Evolutionary conservation across 1,284 basidiomycete genomes (phyloP).

Genomic region (Sanguinoderma infundibulare): DNA sequence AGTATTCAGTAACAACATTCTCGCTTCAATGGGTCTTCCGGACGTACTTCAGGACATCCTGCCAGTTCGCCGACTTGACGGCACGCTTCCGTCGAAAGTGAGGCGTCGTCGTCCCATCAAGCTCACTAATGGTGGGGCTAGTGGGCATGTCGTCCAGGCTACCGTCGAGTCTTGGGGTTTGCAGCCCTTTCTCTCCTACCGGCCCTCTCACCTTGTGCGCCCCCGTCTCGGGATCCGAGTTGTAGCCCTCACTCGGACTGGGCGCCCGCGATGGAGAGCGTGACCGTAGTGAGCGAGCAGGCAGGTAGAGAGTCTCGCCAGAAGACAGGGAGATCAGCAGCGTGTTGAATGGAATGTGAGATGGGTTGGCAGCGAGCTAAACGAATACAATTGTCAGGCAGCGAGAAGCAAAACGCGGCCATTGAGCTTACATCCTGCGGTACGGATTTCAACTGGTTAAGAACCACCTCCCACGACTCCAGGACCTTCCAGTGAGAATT

Average conservation of each 20-base stretch:
- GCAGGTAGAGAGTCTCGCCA: constrained; percentile 62
- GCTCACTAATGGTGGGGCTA: constrained; percentile 17
- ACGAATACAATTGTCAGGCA: constrained; percentile 7
- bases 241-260: constrained; percentile 58
- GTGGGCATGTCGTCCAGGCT: constrained; percentile 14
- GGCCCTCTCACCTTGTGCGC: constrained; percentile 34
- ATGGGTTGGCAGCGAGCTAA: constrained; percentile 50
- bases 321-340: constrained; percentile 66
- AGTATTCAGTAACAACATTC: constrained; percentile 11
- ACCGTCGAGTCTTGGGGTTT: constrained; percentile 10
- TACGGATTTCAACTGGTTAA: constrained; percentile 64
- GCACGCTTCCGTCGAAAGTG: constrained; percentile 31
- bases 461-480: constrained; percentile 69
- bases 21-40: background rate
- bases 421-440: constrained; percentile 59
- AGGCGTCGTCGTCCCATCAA: constrained; percentile 1
- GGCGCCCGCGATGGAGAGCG: constrained; percentile 50
- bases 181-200: constrained; percentile 21
- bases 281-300: constrained; percentile 40
- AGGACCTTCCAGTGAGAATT: constrained; percentile 62
- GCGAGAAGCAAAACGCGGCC: constrained; percentile 10
- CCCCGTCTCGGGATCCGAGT: constrained; percentile 70
- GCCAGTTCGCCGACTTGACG: constrained; percentile 56
- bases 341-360: constrained; percentile 72
- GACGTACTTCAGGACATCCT: constrained; percentile 71